A percentile compares a stretch with the other conserved stretches of the same genome.
phyloP scores from a whole-genome alignment of 1,284 basidiomycete species.

The Trametes versicolor region DNA sequence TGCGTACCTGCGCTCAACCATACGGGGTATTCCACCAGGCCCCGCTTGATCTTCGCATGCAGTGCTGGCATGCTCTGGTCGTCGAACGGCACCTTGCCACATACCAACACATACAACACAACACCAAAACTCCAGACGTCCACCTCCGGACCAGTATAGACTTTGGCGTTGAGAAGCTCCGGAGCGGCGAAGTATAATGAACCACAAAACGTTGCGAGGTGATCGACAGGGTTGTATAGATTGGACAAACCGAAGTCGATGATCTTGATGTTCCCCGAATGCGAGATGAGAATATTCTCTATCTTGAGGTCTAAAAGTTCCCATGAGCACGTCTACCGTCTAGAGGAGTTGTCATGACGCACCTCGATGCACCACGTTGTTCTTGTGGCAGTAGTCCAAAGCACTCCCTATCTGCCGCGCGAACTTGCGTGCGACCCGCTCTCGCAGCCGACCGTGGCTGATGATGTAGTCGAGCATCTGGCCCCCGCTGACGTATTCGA shows the following conservation, averaged over 20 bases:
- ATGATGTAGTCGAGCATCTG: constrained; percentile 99
- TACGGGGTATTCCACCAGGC: constrained; percentile 95
- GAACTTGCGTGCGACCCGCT: constrained; percentile 96
- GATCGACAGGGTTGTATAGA: constrained; percentile 86
- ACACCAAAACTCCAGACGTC: constrained; percentile 99
- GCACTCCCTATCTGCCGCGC: constrained; percentile 97
- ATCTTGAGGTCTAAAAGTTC: constrained; percentile 87
- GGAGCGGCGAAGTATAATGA: constrained; percentile 99
- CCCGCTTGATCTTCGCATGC: constrained; percentile 99
- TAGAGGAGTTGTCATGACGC: constrained; percentile 33
- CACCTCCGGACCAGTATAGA: constrained; percentile 97
- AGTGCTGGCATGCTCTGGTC: constrained; percentile 99
- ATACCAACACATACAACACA: constrained; percentile 96
- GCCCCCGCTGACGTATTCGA: constrained; percentile 98
- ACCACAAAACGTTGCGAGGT: constrained; percentile 96
- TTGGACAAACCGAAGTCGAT: constrained; percentile 99
- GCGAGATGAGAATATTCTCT: constrained; percentile 99
- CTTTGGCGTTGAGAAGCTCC: constrained; percentile 94
- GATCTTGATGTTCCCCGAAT: constrained; percentile 99
- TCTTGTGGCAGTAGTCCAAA: constrained; percentile 96
- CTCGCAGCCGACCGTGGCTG: constrained; percentile 94
- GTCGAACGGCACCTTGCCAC: constrained; percentile 98
- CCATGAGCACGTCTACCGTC: constrained; percentile 20
- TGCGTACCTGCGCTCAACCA: constrained; percentile 91
- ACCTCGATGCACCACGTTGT: constrained; percentile 96